Evolutionary conservation across 2,329 filamentous ascomycete species (phyloP).

Genomic region (Apiospora pterosperma): DNA sequence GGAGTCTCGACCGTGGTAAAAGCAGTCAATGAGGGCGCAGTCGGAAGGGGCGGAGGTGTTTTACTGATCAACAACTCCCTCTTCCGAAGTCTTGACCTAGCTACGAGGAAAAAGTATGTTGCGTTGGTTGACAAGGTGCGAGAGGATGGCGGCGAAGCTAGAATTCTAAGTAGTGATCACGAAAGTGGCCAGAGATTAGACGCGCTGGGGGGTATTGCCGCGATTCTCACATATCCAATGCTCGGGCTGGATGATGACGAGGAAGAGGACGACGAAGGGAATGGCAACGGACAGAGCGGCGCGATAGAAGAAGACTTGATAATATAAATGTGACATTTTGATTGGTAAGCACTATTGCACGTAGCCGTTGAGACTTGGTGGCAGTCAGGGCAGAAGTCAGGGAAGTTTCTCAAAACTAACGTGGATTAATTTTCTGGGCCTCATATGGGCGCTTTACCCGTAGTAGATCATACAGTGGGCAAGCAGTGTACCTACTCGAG

Average conservation of each 20-base stretch:
- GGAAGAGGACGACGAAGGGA: conserved; percentile 37
- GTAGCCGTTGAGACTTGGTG: neutral
- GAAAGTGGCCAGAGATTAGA: conserved; percentile 87
- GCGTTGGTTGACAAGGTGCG: conserved; percentile 83
- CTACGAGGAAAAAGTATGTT: conserved; percentile 76
- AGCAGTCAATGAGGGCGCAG: conserved; percentile 82
- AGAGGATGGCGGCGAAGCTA: conserved; percentile 79
- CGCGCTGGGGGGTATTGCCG: conserved; percentile 81
- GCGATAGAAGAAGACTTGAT: neutral
- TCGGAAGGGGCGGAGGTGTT: conserved; percentile 80
- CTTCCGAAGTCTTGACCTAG: conserved; percentile 79
- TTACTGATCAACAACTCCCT: conserved; percentile 83
- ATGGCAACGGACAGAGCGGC: conserved; percentile 17
- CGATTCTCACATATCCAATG: conserved; percentile 86
- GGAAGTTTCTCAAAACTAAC: too few species aligned
- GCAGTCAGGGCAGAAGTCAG: neutral
- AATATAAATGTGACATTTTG: neutral
- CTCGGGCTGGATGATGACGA: conserved; percentile 74
- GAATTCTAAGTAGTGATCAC: conserved; percentile 88
- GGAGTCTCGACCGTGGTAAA: conserved; percentile 77
- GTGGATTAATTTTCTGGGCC: too few species aligned
- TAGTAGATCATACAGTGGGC: neutral
- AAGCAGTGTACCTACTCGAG: neutral
- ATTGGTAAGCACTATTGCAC: neutral
- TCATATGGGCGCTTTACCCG: too few species aligned